phyloP scores from a whole-genome alignment of 306 rosid species.

The Trifolium pratense region DNA sequence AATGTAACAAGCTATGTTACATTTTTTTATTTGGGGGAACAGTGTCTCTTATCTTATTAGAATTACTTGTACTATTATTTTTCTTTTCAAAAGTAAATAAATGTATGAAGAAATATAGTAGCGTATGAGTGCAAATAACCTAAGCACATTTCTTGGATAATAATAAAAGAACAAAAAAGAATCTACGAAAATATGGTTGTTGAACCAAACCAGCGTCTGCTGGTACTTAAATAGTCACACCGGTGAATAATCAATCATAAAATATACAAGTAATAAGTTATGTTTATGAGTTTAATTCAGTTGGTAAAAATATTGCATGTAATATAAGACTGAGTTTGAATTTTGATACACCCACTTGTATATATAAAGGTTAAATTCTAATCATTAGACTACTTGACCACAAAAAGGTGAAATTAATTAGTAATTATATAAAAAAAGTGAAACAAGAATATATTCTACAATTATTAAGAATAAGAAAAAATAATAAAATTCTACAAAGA shows the following conservation, averaged over 20 bases:
- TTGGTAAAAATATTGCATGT: too few species aligned
- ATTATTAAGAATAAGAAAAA: neutral
- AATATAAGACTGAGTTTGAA: too few species aligned
- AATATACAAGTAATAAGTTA: neutral
- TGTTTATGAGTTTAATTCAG: too few species aligned
- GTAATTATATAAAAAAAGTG: neutral
- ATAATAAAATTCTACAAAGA: neutral
- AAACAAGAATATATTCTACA: neutral
- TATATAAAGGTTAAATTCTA: too few species aligned
- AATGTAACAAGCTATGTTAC: neutral
- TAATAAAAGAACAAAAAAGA: constrained; percentile 3
- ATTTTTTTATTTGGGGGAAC: neutral
- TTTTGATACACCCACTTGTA: too few species aligned
- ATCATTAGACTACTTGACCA: too few species aligned
- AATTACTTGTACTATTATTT: neutral
- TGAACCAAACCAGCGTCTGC: constrained; percentile 21
- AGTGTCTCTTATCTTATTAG: neutral
- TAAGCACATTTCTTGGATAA: neutral
- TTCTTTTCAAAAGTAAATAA: neutral
- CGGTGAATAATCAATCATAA: neutral
- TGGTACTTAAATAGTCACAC: neutral
- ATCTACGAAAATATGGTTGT: constrained; percentile 26
- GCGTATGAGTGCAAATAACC: constrained; percentile 18
- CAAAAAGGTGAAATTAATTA: too few species aligned
- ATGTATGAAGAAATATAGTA: neutral